phyloP scores from a whole-genome alignment of 2,329 filamentous ascomycete species.

The Aspergillus ruber region DNA sequence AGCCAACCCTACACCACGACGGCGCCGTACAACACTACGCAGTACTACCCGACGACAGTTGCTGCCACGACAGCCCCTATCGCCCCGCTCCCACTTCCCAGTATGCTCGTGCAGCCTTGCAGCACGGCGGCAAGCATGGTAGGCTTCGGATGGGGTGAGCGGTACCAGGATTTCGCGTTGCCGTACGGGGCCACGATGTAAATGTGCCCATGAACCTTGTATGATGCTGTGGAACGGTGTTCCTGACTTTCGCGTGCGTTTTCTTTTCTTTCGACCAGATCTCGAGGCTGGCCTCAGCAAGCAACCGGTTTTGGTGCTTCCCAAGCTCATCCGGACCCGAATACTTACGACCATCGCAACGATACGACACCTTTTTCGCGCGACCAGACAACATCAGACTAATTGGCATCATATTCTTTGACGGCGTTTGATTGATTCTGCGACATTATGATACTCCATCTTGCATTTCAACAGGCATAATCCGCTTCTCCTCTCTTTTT shows the following conservation, averaged over 20 bases:
- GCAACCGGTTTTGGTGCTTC: constrained; percentile 8
- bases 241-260: constrained; percentile 17
- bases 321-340: constrained; percentile 36
- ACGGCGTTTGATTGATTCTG: constrained; percentile 49
- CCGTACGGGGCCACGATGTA: constrained; percentile 71
- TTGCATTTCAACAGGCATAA: constrained; percentile 11
- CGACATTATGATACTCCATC: constrained; percentile 37
- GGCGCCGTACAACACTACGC: constrained; percentile 51
- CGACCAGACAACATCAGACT: constrained; percentile 36
- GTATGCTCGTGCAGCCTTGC: constrained; percentile 77
- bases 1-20: constrained; percentile 71
- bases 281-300: constrained; percentile 10
- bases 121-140: constrained; percentile 70
- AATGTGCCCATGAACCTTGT: constrained; percentile 25
- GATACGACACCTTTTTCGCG: constrained; percentile 29
- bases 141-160: constrained; percentile 72
- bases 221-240: constrained; percentile 20
- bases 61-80: constrained; percentile 69
- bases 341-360: constrained; percentile 33
- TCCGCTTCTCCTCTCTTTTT: constrained; percentile 11
- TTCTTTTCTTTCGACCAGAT: constrained; percentile 15
- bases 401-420: constrained; percentile 42
- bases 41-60: constrained; percentile 64
- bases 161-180: constrained; percentile 72
- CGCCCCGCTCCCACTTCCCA: constrained; percentile 72